phyloP scores from a whole-genome alignment of 1,139 yeast species.

The Suhomyces choctaworum region DNA sequence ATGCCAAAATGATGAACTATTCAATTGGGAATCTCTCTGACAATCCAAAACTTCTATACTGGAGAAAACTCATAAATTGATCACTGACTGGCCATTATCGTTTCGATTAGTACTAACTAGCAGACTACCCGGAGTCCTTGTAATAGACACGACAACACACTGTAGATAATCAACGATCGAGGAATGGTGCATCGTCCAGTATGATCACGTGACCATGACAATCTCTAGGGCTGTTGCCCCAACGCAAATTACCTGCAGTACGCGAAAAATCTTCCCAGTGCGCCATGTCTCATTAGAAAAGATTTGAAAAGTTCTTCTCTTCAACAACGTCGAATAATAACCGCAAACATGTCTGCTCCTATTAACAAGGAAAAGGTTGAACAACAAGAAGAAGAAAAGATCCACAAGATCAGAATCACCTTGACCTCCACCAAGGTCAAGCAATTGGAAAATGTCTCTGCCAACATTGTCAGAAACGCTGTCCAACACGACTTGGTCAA shows the following conservation, averaged over 20 bases:
- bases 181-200: too few species aligned
- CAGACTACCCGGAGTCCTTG: too few species aligned
- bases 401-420: slow-evolving; percentile 99
- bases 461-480: slow-evolving; percentile 89
- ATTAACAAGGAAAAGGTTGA: slow-evolving; percentile 79
- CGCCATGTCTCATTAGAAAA: slow-evolving; percentile 15
- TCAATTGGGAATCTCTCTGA: slow-evolving; percentile 45
- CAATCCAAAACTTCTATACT: slow-evolving; percentile 28
- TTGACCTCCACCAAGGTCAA: slow-evolving; percentile 98
- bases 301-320: slow-evolving; percentile 16
- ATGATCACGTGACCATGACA: slow-evolving; percentile 13
- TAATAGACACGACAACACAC: too few species aligned
- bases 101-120: too few species aligned
- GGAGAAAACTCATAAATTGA: slow-evolving; percentile 31
- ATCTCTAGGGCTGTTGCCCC: slow-evolving; percentile 18
- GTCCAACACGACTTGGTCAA: slow-evolving; percentile 75
- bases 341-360: slow-evolving; percentile 66
- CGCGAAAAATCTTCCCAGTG: slow-evolving; percentile 6
- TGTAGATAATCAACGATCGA: too few species aligned
- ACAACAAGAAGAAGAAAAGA: slow-evolving; percentile 71
- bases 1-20: slow-evolving; percentile 5
- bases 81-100: slow-evolving; percentile 10
- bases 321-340: slow-evolving; percentile 48
- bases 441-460: slow-evolving; percentile 92
- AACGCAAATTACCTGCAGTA: slow-evolving; percentile 6